A percentile compares a stretch with the other conserved stretches of the same genome.
Conservation (phyloP, 805 yeast species). For the Tetrapisispora taiwanensis region DNA sequence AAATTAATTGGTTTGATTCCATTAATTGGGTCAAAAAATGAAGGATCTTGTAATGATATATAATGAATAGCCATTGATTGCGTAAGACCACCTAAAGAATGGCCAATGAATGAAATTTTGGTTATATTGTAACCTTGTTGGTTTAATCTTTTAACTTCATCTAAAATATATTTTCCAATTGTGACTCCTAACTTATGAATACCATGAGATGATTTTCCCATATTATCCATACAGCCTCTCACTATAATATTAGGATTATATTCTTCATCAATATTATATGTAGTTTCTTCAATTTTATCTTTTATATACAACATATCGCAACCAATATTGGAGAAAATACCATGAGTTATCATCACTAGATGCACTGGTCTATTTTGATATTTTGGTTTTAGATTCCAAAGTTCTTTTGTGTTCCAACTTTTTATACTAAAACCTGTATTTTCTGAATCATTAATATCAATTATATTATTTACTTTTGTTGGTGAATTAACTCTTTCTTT, state of each 20-base stretch:
- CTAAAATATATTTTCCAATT: conserved; percentile 56
- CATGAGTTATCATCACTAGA: conserved; percentile 80
- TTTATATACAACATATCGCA: conserved; percentile 85
- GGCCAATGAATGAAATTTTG: conserved; percentile 80
- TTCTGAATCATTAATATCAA: not conserved
- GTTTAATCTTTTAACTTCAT: conserved; percentile 38
- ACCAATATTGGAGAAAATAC: conserved; percentile 79
- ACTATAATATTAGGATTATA: conserved; percentile 51
- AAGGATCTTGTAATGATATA: conserved; percentile 49
- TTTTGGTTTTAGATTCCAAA: conserved; percentile 67
- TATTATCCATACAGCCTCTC: conserved; percentile 75
- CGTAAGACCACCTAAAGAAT: conserved; percentile 86
- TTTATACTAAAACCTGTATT: not conserved
- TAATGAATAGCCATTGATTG: conserved; percentile 88
- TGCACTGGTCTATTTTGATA: conserved; percentile 53
- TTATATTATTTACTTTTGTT: conserved; percentile 19
- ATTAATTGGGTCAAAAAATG: conserved; percentile 41
- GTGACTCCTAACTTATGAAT: conserved; percentile 74
- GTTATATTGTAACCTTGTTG: conserved; percentile 32
- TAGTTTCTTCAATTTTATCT: conserved; percentile 54
- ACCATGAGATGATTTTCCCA: conserved; percentile 83
- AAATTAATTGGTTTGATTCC: conserved; percentile 63
- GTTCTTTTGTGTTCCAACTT: conserved; percentile 45
- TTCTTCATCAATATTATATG: conserved; percentile 10
- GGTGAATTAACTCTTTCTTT: not conserved